Evolutionary conservation across 2,329 filamentous ascomycete genomes (phyloP).

Genomic region (Aureobasidium sp.): DNA sequence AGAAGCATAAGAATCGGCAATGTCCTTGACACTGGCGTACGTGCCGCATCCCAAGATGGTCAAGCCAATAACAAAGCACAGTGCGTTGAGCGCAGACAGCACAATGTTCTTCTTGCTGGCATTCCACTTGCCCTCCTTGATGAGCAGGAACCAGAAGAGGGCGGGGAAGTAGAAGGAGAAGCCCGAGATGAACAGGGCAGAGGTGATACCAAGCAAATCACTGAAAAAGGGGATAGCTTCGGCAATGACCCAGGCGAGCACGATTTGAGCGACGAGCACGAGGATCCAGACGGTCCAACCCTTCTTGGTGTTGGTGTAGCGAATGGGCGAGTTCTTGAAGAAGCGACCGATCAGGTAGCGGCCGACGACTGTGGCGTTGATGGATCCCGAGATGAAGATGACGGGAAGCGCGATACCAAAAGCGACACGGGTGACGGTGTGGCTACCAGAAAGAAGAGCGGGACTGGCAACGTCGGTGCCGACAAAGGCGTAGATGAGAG

Average conservation of each 20-base stretch:
- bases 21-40: conserved; percentile 40
- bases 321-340: conserved; percentile 50
- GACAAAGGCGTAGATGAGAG: conserved; percentile 61
- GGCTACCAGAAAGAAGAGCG: conserved; percentile 57
- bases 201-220: conserved; percentile 59
- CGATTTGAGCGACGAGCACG: conserved; percentile 52
- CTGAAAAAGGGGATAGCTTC: conserved; percentile 68
- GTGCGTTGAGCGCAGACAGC: conserved; percentile 39
- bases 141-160: conserved; percentile 37
- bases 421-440: conserved; percentile 54
- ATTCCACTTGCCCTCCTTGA: conserved; percentile 44
- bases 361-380: conserved; percentile 51
- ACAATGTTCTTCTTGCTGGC: conserved; percentile 37
- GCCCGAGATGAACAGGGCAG: conserved; percentile 59
- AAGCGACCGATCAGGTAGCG: conserved; percentile 58
- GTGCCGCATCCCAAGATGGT: conserved; percentile 33
- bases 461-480: conserved; percentile 57
- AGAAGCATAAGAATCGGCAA: conserved; percentile 33
- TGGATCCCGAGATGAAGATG: conserved; percentile 65
- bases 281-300: conserved; percentile 54
- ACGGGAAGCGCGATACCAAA: conserved; percentile 67
- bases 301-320: conserved; percentile 35
- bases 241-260: conserved; percentile 62
- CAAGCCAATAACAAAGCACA: conserved; percentile 34
- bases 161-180: conserved; percentile 43